Conservation (phyloP, 2,329 filamentous ascomycete genomes). For the Ophiostoma piceae region DNA sequence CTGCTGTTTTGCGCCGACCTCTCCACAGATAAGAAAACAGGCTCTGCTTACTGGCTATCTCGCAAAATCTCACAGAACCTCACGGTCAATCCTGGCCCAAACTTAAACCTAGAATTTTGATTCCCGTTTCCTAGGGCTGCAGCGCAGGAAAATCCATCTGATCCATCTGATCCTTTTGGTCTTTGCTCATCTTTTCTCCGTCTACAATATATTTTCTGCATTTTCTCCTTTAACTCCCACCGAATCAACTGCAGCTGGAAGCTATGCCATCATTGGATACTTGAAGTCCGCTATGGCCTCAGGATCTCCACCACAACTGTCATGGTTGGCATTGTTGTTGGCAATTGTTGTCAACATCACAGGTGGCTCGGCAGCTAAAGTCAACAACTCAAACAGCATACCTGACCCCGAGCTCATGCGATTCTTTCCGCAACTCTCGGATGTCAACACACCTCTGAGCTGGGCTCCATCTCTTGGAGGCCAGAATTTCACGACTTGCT, state of each 20-base stretch:
- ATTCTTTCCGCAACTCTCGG: conserved; percentile 25
- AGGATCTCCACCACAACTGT: not conserved
- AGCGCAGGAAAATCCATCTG: not conserved
- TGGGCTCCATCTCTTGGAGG: conserved; percentile 23
- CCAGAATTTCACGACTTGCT: conserved; percentile 32
- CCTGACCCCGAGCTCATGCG: conserved; percentile 16
- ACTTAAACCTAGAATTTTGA: no score
- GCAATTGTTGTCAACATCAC: not conserved
- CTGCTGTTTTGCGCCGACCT: not conserved
- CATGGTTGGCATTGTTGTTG: not conserved
- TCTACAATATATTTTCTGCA: not conserved
- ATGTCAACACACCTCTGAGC: conserved; percentile 14
- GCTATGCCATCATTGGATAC: not conserved
- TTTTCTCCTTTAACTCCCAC: not conserved
- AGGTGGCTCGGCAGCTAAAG: not conserved
- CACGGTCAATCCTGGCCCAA: not conserved
- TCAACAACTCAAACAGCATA: not conserved
- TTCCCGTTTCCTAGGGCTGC: not conserved
- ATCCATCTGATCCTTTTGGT: not conserved
- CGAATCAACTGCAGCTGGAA: not conserved
- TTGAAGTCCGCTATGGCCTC: not conserved
- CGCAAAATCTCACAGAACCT: not conserved
- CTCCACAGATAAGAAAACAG: not conserved
- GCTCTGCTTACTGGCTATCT: not conserved
- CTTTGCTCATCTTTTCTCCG: not conserved